Percentiles rank a stretch among this genome's conserved stretches.
Evolutionary conservation across 176 grass and related monocot species (phyloP).

Genomic region (Saccharum officinarum): DNA sequence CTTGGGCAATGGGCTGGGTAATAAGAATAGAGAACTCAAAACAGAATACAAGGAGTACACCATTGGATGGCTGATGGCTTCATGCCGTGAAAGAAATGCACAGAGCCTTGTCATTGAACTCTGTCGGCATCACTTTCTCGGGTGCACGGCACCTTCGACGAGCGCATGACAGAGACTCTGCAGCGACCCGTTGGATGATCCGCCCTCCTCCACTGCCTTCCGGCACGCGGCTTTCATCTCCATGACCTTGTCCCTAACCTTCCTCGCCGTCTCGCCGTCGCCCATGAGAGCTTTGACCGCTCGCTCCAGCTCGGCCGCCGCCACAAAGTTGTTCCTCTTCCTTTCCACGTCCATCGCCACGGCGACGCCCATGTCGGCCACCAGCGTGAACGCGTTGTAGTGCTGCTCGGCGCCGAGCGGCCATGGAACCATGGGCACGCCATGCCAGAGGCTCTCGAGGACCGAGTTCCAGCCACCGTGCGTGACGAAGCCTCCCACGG

Average conservation of each 20-base stretch:
- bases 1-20: too few species aligned
- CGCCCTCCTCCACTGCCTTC: slow-evolving; percentile 1
- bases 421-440: slow-evolving; percentile 44
- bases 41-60: too few species aligned
- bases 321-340: slow-evolving; percentile 24
- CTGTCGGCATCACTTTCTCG: background rate
- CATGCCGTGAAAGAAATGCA: too few species aligned
- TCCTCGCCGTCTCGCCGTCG: slow-evolving; percentile 24
- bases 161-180: background rate
- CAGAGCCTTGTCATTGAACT: background rate
- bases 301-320: slow-evolving; percentile 46
- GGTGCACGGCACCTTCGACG: background rate
- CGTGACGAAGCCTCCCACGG: background rate
- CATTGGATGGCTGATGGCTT: too few species aligned
- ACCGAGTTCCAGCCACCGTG: background rate
- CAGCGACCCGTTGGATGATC: background rate
- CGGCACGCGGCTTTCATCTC: slow-evolving; percentile 32
- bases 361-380: slow-evolving; percentile 24
- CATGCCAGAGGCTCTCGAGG: slow-evolving; percentile 49
- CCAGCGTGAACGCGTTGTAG: slow-evolving; percentile 38
- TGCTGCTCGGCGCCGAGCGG: slow-evolving; percentile 48
- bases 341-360: slow-evolving; percentile 28
- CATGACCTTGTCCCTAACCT: slow-evolving; percentile 27
- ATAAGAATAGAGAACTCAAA: background rate
- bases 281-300: slow-evolving; percentile 40